Evolutionary conservation across 495 filamentous ascomycete genomes (phyloP).

Genomic region (Neurospora africana): DNA sequence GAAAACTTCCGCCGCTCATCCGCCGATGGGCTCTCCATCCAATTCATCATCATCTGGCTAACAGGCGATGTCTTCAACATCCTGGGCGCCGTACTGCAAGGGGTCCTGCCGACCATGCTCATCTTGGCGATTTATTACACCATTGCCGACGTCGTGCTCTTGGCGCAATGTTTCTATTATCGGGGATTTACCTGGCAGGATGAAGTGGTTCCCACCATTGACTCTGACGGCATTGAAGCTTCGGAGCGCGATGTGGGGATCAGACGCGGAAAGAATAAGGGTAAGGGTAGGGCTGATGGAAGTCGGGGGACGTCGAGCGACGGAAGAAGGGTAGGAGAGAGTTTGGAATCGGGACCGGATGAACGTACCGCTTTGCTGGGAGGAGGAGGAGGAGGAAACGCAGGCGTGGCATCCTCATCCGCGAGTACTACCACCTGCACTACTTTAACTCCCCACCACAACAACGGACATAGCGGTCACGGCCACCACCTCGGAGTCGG

Average conservation of each 20-base stretch:
- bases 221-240: not conserved
- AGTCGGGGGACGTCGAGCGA: too few relatives aligned
- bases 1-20: constrained; percentile 84
- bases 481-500: not conserved
- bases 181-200: constrained; percentile 67
- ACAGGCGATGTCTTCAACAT: constrained; percentile 96
- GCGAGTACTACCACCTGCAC: not conserved
- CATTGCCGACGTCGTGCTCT: constrained; percentile 77
- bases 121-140: constrained; percentile 95
- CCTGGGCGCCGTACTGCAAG: constrained; percentile 81
- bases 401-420: not conserved
- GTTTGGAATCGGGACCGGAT: constrained; percentile 6
- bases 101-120: constrained; percentile 89
- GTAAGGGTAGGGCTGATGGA: not conserved
- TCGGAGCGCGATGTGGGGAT: not conserved
- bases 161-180: constrained; percentile 90
- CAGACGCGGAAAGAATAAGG: not conserved
- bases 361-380: constrained; percentile 27
- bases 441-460: not conserved
- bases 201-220: constrained; percentile 21
- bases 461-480: not conserved
- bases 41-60: constrained; percentile 86
- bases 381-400: not conserved
- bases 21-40: constrained; percentile 79
- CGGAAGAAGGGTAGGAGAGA: not conserved